phyloP scores from a whole-genome alignment of 305 asterid genomes.

The Solanum aculeatissimum region DNA sequence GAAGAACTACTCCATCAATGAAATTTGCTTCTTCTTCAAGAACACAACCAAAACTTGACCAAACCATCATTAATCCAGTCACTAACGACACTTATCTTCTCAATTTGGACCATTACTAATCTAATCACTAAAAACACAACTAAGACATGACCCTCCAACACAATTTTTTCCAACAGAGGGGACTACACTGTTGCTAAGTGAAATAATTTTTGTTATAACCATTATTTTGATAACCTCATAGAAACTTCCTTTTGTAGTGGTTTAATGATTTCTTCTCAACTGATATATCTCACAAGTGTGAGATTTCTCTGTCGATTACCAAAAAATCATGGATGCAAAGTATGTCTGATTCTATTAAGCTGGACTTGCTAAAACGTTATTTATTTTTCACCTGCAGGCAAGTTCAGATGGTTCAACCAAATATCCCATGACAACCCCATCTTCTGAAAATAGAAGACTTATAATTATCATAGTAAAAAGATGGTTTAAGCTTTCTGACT shows the following conservation, averaged over 20 bases:
- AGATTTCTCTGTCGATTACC: conserved; percentile 54
- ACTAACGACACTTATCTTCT: background rate
- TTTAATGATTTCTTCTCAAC: conserved; percentile 83
- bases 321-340: conserved; percentile 76
- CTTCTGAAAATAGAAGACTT: conserved; percentile 41
- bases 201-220: background rate
- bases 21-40: background rate
- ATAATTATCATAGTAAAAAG: background rate
- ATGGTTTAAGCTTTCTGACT: background rate
- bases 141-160: too few species aligned
- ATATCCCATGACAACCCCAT: conserved; percentile 34
- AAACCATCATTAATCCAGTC: background rate
- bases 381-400: conserved; percentile 15
- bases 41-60: background rate
- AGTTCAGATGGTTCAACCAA: conserved; percentile 21
- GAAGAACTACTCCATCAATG: background rate
- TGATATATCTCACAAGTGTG: conserved; percentile 76
- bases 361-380: background rate
- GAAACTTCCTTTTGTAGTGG: conserved; percentile 57
- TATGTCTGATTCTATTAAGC: conserved; percentile 13
- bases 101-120: too few species aligned
- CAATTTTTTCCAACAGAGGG: too few species aligned
- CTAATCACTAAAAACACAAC: too few species aligned
- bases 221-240: background rate
- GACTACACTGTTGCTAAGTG: conserved; percentile 2